phyloP scores from a whole-genome alignment of 306 rosid species.

The Betula pendula region DNA sequence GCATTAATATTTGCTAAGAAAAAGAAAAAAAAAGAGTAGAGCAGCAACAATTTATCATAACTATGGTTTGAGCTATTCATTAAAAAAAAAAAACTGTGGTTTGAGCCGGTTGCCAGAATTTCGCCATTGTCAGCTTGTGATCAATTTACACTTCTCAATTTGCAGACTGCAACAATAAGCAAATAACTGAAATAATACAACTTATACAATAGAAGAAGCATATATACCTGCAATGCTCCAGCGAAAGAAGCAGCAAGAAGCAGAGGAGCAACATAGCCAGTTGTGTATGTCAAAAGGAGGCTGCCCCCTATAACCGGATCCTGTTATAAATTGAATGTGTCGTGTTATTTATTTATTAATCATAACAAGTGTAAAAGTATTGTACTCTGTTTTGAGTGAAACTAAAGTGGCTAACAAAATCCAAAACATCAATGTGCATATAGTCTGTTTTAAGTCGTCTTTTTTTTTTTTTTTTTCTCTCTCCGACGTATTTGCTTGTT shows the following conservation, averaged over 20 bases:
- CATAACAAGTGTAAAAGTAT: constrained; percentile 18
- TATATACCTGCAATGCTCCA: constrained; percentile 82
- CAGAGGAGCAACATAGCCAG: constrained; percentile 84
- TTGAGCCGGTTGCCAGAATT: too few relatives aligned
- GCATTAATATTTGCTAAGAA: background rate
- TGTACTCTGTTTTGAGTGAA: background rate
- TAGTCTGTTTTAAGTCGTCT: background rate
- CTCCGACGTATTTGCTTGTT: background rate
- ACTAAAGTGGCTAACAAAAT: background rate
- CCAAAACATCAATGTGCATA: constrained; percentile 6
- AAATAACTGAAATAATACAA: too few relatives aligned
- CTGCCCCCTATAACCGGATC: constrained; percentile 88
- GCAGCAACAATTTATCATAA: too few relatives aligned
- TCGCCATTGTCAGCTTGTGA: too few relatives aligned
- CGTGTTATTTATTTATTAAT: constrained; percentile 15
- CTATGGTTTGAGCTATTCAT: too few relatives aligned
- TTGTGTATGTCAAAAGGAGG: constrained; percentile 87
- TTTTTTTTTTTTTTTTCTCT: background rate
- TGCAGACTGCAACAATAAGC: too few relatives aligned
- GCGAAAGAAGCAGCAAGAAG: constrained; percentile 96
- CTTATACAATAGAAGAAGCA: constrained; percentile 7
- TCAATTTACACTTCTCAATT: too few relatives aligned
- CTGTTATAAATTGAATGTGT: constrained; percentile 40
- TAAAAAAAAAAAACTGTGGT: too few relatives aligned
- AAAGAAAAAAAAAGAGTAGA: too few relatives aligned